phyloP scores from a whole-genome alignment of 2,329 filamentous ascomycete species.

The Cercospora citrullina region DNA sequence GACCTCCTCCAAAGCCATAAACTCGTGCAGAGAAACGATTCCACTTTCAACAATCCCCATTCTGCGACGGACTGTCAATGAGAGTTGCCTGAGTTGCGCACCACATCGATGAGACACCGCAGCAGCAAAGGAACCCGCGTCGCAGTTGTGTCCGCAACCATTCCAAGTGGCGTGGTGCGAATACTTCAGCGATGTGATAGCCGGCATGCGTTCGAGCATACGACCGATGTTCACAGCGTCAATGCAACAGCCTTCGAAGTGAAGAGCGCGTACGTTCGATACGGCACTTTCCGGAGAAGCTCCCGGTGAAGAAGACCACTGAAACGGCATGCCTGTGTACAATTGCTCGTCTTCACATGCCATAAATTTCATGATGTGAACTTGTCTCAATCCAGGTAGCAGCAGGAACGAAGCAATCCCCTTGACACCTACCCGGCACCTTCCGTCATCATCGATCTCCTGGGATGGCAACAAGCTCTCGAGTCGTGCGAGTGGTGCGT shows the following conservation, averaged over 20 bases:
- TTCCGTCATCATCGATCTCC: not conserved
- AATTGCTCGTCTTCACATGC: not conserved
- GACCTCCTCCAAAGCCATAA: not conserved
- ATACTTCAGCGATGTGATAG: not conserved
- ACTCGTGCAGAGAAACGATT: not conserved
- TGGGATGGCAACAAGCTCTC: not conserved
- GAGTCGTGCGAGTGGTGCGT: not conserved
- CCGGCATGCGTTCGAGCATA: not conserved
- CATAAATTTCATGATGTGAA: not conserved
- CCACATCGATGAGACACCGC: not conserved
- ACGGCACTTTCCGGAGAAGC: not conserved
- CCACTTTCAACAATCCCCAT: not conserved
- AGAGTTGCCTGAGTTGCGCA: not conserved
- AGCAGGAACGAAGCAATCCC: not conserved
- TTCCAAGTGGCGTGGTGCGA: not conserved
- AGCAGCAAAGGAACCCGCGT: not conserved
- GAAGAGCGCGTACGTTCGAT: not conserved
- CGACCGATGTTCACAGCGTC: not conserved
- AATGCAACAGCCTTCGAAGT: not conserved
- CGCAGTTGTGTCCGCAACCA: not conserved
- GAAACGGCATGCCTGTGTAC: not conserved
- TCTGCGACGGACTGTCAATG: not conserved
- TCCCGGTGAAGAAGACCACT: not conserved
- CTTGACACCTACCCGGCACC: not conserved
- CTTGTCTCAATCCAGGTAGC: not conserved